Base-by-base conservation (phyloP, 2,329 filamentous ascomycete genomes). In the Xylariaceae sp. region DNA sequence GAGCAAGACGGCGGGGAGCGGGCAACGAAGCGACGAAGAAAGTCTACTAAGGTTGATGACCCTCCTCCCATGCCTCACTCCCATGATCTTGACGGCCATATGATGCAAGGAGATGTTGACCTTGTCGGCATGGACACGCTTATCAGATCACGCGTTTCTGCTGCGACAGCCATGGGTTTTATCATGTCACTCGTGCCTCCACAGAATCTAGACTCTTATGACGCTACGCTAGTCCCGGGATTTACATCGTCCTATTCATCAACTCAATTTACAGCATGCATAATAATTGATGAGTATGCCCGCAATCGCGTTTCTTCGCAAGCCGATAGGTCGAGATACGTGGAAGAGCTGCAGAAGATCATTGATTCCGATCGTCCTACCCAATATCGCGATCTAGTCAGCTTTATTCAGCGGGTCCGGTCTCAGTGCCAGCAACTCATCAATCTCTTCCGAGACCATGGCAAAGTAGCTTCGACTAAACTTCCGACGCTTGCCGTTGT, bases 81-180 rank as follows among this genome's bases (percentile, higher is more conserved):
- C 1, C 95, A 99, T 73, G 96, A 99, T 72, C 91, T 99, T 18
- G 95, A 99, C 71, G 95, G 93, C 9, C 93, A 96, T 65, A 97
- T 99, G 89, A 92, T 99, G 79, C 90, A 93, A 70, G 95, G 96
- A 49, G 96, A 99, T 67, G 88, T 98, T 45, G 96, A 99, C 69
- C 81, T 99, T 42, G 93, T 99, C 21, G 93, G 95, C 29, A 84
- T 89, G 67, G 95, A 99, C 57, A 88, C 88, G 6, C 85, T 99
- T 73, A 86, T 98, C 48, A 87, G 93, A 59, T 96, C 93, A 7
- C 90, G 93, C 64, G 88, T 96, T n/a, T 89, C 86, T 56, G 91
- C 93, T 12, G 90, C 93, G 19, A 87, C 84, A 68, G 95, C 95
- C 2, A 86, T 99, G 73, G 95, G 93, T 32, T 83, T 91, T 62